A percentile compares a stretch with the other conserved stretches of the same genome.
These are phyloP conservation scores for Phytopythium cucurbitacearum DNA, from an alignment of 352 stramenopile genomes.

Conservation along the genomic window DNA sequence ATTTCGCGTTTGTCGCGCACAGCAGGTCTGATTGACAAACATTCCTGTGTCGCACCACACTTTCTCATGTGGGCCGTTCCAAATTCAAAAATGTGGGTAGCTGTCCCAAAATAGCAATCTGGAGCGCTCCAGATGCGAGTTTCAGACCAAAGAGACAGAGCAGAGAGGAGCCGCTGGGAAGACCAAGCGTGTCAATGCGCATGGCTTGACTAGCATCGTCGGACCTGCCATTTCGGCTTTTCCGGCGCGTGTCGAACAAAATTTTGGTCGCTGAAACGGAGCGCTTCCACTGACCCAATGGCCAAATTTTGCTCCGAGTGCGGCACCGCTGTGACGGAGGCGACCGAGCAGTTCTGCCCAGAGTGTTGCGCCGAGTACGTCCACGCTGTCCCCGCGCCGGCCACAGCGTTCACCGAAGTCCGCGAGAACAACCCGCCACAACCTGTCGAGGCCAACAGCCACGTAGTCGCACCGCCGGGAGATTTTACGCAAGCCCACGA, in stretches of 20 bases:
- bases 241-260: too few relatives aligned
- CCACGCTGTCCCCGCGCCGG: background rate
- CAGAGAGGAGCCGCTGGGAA: background rate
- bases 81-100: too few relatives aligned
- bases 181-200: background rate
- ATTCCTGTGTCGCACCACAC: too few relatives aligned
- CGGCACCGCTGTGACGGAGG: slow-evolving; percentile 3
- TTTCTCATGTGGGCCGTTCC: too few relatives aligned
- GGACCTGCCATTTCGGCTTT: too few relatives aligned
- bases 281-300: background rate
- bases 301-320: slow-evolving; percentile 17
- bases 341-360: slow-evolving; percentile 4
- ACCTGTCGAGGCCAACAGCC: background rate
- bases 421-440: background rate
- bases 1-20: too few relatives aligned
- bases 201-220: too few relatives aligned
- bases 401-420: background rate
- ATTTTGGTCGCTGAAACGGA: too few relatives aligned
- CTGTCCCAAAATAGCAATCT: background rate
- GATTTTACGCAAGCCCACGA: too few relatives aligned
- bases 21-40: too few relatives aligned
- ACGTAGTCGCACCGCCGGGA: too few relatives aligned
- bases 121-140: slow-evolving; percentile 1
- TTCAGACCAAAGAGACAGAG: slow-evolving; percentile 5
- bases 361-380: slow-evolving; percentile 7